A percentile compares a stretch with the other conserved stretches of the same genome.
phyloP scores from a whole-genome alignment of 2,329 filamentous ascomycete genomes.

The Orbilia javanica region DNA sequence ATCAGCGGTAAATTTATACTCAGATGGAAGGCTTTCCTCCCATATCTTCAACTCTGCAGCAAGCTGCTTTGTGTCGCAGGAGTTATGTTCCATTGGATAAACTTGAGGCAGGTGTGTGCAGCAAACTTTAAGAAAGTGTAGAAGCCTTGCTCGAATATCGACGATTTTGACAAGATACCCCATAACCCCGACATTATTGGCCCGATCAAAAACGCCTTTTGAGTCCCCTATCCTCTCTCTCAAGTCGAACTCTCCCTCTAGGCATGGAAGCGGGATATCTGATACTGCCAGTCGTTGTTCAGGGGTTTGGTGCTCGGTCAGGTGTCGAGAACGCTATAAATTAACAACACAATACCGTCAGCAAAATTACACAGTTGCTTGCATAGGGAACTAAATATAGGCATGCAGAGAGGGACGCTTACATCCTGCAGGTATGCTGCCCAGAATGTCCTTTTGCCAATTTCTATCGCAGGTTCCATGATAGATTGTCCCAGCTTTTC shows the following conservation, averaged over 20 bases:
- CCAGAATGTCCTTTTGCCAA: slow-evolving; percentile 57
- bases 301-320: slow-evolving; percentile 43
- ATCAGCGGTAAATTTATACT: slow-evolving; percentile 48
- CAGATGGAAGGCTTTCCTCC: slow-evolving; percentile 50
- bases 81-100: slow-evolving; percentile 30
- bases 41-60: slow-evolving; percentile 46
- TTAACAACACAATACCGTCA: slow-evolving; percentile 43
- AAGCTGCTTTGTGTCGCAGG: slow-evolving; percentile 50
- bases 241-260: slow-evolving; percentile 46
- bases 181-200: slow-evolving; percentile 46
- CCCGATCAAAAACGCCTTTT: slow-evolving; percentile 13
- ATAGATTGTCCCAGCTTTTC: slow-evolving; percentile 40
- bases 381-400: slow-evolving; percentile 12
- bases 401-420: slow-evolving; percentile 13
- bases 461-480: slow-evolving; percentile 55
- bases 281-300: slow-evolving; percentile 48
- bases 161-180: slow-evolving; percentile 50
- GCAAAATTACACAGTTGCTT: slow-evolving; percentile 29
- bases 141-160: slow-evolving; percentile 45
- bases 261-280: slow-evolving; percentile 54
- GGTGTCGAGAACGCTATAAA: slow-evolving; percentile 50
- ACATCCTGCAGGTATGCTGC: slow-evolving; percentile 56
- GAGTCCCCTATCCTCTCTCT: slow-evolving; percentile 32
- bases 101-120: slow-evolving; percentile 54
- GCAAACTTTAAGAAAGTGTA: slow-evolving; percentile 47